Conservation (phyloP, 768 basidiomycete species). For the Sarcomyxa edulis region DNA sequence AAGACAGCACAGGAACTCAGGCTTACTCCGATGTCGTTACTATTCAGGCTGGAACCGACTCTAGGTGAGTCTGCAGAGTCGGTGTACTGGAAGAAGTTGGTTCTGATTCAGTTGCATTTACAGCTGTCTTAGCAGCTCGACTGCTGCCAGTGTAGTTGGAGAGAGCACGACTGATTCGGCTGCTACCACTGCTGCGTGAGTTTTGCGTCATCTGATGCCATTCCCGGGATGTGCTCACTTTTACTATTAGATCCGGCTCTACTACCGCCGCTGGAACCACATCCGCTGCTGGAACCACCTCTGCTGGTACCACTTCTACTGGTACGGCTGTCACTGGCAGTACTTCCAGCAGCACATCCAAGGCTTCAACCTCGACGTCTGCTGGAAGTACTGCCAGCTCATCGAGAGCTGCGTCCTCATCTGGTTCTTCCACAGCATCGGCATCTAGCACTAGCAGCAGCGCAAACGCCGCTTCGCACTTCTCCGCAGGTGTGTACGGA, state of each 20-base stretch:
- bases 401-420: constrained; percentile 8
- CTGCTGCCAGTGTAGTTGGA: no score
- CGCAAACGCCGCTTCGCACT: constrained; percentile 18
- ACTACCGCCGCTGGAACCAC: no score
- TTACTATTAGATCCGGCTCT: no score
- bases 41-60: constrained; percentile 29
- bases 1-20: constrained; percentile 49
- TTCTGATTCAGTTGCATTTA: not conserved
- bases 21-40: constrained; percentile 50
- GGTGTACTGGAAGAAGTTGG: not conserved
- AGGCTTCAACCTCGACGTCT: constrained; percentile 13
- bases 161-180: no score
- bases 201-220: no score
- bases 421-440: constrained; percentile 14
- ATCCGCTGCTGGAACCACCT: constrained; percentile 1
- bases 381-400: constrained; percentile 14
- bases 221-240: no score
- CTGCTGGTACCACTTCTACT: constrained; percentile 4
- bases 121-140: constrained; percentile 15
- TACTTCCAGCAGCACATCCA: constrained; percentile 13
- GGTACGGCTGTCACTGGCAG: constrained; percentile 7
- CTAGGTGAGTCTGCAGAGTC: constrained; percentile 21
- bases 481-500: constrained; percentile 29
- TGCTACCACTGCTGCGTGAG: not conserved
- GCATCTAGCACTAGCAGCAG: constrained; percentile 22